These are phyloP conservation scores for Brachypodium distachyon DNA, from an alignment of 202 grass and related monocot genomes.

Conservation along the genomic window DNA sequence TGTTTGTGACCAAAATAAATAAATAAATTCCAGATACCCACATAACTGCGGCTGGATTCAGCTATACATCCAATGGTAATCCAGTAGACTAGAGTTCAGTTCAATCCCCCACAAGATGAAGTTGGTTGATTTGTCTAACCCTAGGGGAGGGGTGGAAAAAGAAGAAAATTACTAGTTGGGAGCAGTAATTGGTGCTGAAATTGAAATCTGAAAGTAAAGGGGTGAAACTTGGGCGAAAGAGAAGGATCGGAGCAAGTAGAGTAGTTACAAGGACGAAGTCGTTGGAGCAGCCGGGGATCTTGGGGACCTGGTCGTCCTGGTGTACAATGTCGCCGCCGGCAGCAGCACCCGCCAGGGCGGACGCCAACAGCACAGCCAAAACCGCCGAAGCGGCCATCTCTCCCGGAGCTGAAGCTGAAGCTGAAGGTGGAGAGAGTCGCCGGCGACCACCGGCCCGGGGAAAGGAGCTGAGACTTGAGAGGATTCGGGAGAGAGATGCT, in stretches of 20 bases:
- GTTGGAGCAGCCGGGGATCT: constrained; percentile 75
- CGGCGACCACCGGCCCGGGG: background rate
- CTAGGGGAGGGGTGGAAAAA: background rate
- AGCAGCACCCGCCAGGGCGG: constrained; percentile 31
- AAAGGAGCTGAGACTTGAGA: too few species aligned
- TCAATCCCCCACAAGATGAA: background rate
- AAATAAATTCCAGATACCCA: too few species aligned
- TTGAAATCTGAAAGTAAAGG: background rate
- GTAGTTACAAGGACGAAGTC: constrained; percentile 55
- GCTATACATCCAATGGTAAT: background rate
- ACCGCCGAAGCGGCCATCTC: constrained; percentile 29
- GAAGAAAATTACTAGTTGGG: background rate
- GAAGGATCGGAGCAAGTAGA: background rate
- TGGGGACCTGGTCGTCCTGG: constrained; percentile 63
- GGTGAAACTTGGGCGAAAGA: background rate
- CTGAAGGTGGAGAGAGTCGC: background rate
- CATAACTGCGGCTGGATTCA: too few species aligned
- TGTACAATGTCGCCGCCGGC: constrained; percentile 73
- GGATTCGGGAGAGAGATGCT: background rate
- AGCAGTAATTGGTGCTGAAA: background rate
- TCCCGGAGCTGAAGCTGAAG: background rate
- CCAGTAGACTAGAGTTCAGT: background rate
- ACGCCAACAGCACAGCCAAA: constrained; percentile 30
- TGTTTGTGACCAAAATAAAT: too few species aligned
- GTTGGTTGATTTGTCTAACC: background rate